Evolutionary conservation across 805 yeast species (phyloP).

Genomic region (Ogataea pini): DNA sequence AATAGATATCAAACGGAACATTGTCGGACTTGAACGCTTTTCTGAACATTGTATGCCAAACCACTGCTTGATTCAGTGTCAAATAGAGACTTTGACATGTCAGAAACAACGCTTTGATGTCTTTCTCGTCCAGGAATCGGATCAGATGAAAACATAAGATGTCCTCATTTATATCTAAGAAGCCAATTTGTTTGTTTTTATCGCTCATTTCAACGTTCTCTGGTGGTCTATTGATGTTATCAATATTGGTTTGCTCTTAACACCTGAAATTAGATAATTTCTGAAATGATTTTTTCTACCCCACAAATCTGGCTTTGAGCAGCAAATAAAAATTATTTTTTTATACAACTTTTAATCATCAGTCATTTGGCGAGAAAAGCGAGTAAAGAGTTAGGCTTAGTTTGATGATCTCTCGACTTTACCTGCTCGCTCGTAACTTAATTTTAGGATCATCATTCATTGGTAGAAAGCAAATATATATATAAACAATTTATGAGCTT

Average conservation of each 20-base stretch:
- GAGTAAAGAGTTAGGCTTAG: no score
- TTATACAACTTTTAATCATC: no score
- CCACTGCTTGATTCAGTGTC: conserved; percentile 40
- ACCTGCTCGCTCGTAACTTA: no score
- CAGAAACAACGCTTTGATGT: conserved; percentile 41
- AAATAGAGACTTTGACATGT: conserved; percentile 41
- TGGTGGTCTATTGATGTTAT: neutral
- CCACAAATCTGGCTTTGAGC: neutral
- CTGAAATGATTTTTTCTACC: neutral
- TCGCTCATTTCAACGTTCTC: neutral
- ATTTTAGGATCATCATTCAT: conserved; percentile 2
- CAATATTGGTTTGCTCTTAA: no score
- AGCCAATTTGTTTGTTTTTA: neutral
- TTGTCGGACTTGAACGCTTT: conserved; percentile 48
- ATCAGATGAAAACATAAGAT: conserved; percentile 40
- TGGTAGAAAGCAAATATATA: conserved; percentile 6
- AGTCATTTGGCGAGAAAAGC: no score
- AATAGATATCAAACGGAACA: conserved; percentile 40
- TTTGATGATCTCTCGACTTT: no score
- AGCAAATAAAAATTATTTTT: no score
- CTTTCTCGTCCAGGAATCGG: conserved; percentile 37
- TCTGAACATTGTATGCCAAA: conserved; percentile 46
- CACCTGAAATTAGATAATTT: neutral
- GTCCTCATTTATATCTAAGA: conserved; percentile 42
- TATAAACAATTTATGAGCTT: conserved; percentile 2